These are phyloP conservation scores for Boechera stricta DNA, from an alignment of 345 rosid genomes.

Conservation along the genomic window DNA sequence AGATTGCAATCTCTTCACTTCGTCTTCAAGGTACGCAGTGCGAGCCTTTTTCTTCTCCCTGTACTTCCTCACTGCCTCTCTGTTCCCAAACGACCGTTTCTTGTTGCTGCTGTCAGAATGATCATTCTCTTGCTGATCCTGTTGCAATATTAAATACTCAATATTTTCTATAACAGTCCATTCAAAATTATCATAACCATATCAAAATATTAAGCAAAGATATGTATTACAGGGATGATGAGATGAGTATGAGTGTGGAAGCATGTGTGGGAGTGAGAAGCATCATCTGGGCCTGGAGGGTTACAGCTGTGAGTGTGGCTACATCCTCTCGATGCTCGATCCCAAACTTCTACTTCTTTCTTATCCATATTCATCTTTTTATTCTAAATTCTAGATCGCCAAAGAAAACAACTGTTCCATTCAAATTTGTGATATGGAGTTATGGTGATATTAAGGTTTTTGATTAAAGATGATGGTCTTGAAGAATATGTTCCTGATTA, in stretches of 20 bases:
- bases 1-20: constrained; percentile 56
- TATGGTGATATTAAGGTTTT: neutral
- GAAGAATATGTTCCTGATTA: constrained; percentile 33
- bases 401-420: constrained; percentile 1
- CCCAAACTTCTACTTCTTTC: constrained; percentile 22
- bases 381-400: neutral
- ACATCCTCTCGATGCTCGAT: constrained; percentile 49
- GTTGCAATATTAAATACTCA: neutral
- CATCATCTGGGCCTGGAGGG: constrained; percentile 66
- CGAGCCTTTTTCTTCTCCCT: constrained; percentile 86
- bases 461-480: constrained; percentile 27
- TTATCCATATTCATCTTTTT: constrained; percentile 31
- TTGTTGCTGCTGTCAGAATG: constrained; percentile 34
- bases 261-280: constrained; percentile 70
- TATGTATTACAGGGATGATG: constrained; percentile 42
- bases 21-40: constrained; percentile 72
- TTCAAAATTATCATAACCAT: neutral
- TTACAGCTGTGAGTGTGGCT: constrained; percentile 83
- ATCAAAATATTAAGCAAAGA: neutral
- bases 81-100: constrained; percentile 61
- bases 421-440: neutral
- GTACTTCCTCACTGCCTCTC: constrained; percentile 82
- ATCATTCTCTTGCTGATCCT: constrained; percentile 51
- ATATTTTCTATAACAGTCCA: neutral
- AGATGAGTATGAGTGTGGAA: constrained; percentile 69